Conservation (phyloP, 495 filamentous ascomycete species). For the Amorphotheca resinae region DNA sequence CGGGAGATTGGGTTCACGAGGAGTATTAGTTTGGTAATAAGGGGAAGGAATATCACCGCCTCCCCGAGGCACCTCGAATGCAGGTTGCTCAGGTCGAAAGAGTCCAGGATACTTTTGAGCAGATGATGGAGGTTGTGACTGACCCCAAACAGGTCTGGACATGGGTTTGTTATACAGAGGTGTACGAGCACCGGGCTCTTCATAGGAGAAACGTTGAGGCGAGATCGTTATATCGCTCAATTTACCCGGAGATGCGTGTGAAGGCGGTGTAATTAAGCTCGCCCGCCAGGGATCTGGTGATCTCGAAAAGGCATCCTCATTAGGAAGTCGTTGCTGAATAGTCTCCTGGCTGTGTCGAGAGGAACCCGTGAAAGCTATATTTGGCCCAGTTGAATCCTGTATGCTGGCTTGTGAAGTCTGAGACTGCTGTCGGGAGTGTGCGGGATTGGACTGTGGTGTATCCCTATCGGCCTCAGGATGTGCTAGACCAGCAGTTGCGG, state of each 20-base stretch:
- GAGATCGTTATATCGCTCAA: not conserved
- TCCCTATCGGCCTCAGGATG: not conserved
- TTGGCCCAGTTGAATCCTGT: no score
- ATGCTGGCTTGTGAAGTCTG: no score
- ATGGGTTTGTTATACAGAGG: not conserved
- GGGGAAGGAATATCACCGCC: conserved; percentile 12
- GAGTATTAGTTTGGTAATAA: conserved; percentile 17
- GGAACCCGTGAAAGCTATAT: no score
- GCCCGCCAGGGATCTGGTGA: conserved; percentile 17
- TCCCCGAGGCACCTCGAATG: not conserved
- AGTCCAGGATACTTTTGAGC: conserved; percentile 26
- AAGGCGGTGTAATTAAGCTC: conserved; percentile 1
- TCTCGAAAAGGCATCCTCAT: conserved; percentile 1
- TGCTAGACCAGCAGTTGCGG: not conserved
- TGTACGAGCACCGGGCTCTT: not conserved
- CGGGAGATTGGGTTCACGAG: conserved; percentile 20
- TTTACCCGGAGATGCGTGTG: not conserved
- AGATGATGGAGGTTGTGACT: conserved; percentile 26
- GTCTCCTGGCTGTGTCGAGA: conserved; percentile 2
- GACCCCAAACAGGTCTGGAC: conserved; percentile 15
- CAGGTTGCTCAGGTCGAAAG: conserved; percentile 15
- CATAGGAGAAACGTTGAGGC: not conserved
- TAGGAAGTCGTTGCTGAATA: no score
- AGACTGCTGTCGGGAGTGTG: no score
- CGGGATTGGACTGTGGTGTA: not conserved